Conservation (phyloP, 805 yeast species). For the Lipomyces japonicus region DNA sequence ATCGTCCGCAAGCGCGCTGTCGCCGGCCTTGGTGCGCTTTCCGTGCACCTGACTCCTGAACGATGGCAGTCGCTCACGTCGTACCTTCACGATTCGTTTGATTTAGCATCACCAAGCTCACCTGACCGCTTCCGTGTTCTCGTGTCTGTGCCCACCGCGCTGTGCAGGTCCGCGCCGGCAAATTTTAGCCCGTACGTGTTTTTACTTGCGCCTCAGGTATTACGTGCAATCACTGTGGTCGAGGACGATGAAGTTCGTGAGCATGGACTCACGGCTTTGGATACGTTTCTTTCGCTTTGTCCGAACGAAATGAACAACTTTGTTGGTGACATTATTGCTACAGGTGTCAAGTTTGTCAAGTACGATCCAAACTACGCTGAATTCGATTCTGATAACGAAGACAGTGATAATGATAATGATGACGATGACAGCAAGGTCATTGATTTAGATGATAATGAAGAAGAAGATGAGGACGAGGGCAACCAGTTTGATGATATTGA, state of each 20-base stretch:
- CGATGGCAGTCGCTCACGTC: conserved; percentile 31
- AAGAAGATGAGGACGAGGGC: conserved; percentile 48
- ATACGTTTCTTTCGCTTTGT: conserved; percentile 43
- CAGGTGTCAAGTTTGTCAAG: conserved; percentile 37
- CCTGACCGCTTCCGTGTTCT: conserved; percentile 18
- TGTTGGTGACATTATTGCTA: conserved; percentile 34
- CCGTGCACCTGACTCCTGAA: conserved; percentile 34
- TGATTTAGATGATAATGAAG: conserved; percentile 41
- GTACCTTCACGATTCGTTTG: conserved; percentile 15
- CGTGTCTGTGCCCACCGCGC: conserved; percentile 29
- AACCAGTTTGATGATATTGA: conserved; percentile 39
- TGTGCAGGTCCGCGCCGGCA: conserved; percentile 32
- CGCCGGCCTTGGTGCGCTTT: conserved; percentile 46
- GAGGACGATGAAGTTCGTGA: conserved; percentile 46
- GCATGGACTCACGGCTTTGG: conserved; percentile 45
- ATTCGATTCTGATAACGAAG: conserved; percentile 22
- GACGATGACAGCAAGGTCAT: no score
- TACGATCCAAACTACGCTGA: conserved; percentile 48
- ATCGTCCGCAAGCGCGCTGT: conserved; percentile 50
- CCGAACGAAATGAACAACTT: conserved; percentile 36
- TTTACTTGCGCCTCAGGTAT: conserved; percentile 22
- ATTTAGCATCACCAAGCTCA: neutral
- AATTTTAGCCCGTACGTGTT: conserved; percentile 22
- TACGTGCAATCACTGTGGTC: conserved; percentile 34
- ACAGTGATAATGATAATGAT: conserved; percentile 28